These are phyloP conservation scores for Amanita pallidorosea DNA, from an alignment of 768 basidiomycete genomes.

Conservation along the genomic window DNA sequence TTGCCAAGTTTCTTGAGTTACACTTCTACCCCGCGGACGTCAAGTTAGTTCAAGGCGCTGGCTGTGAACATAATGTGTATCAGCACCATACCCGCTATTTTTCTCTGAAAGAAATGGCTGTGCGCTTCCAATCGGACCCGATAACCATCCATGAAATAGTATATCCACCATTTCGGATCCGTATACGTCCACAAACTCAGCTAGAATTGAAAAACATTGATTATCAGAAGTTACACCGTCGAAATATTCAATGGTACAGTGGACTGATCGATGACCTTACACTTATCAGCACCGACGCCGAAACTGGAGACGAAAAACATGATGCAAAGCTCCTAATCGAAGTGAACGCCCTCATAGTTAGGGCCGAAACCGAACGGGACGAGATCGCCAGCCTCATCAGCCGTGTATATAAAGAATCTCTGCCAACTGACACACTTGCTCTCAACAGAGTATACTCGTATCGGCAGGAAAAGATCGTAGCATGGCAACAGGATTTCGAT, in stretches of 20 bases:
- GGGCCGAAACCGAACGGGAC: conserved; percentile 66
- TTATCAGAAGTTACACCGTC: conserved; percentile 62
- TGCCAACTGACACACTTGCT: conserved; percentile 77
- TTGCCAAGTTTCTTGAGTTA: conserved; percentile 92
- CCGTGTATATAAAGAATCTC: conserved; percentile 68
- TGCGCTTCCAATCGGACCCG: conserved; percentile 81
- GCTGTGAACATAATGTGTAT: conserved; percentile 92
- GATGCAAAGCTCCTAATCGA: conserved; percentile 54
- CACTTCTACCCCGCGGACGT: conserved; percentile 92
- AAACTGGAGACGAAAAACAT: conserved; percentile 66
- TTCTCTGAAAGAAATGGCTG: conserved; percentile 70
- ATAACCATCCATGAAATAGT: conserved; percentile 79
- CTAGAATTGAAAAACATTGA: conserved; percentile 89
- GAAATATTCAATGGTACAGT: conserved; percentile 68
- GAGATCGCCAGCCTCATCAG: conserved; percentile 70
- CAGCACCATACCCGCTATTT: conserved; percentile 91
- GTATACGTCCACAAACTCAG: conserved; percentile 78
- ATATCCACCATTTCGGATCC: conserved; percentile 80
- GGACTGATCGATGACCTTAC: conserved; percentile 68
- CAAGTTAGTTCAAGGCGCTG: conserved; percentile 74
- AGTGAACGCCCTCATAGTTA: conserved; percentile 53
- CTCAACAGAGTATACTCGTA: conserved; percentile 79
- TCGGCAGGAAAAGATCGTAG: conserved; percentile 88
- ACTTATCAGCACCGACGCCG: conserved; percentile 66
- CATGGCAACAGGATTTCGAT: conserved; percentile 94